Evolutionary conservation across 306 rosid genomes (phyloP), one percentile per base, ranked within the genome.

Genomic region (Alnus rubra): DNA sequence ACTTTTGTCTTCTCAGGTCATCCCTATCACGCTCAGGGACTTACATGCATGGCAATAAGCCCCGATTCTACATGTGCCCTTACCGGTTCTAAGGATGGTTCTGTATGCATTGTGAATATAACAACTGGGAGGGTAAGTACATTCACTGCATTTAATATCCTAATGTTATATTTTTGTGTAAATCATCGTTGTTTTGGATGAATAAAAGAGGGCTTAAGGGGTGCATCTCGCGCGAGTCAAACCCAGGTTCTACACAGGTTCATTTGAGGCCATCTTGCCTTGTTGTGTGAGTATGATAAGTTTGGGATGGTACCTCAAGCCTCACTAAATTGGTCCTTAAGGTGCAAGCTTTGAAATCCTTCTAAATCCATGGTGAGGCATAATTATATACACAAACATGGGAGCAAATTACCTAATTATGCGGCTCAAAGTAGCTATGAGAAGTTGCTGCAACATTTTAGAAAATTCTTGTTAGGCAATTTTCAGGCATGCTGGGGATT

Each of bases 61-160:
- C 83, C 94, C 35, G 90, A 86, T 82, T 95, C 98, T 31, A 78
- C 88, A 42, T 86, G 90, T 69, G 97, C 93, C 39, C 79, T 93
- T 69, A 84, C 98, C 75, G 98, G 98, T 84, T 90, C 98, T 58
- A 85, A 79, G 84, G 97, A 95, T 87, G 92, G 96, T 65, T 93
- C 95, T 78, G 86, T 86, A 52, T 93, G 83, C 76, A 71, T 95
- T 79, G 97, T 93, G 83, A 93, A 93, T 56, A 88, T 95, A 74
- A 53, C 87, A 35, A 88, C 92, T 0, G 99, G 98, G 82, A 91
- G 60, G 90, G 99, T 95, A 82, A n/a, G 81, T 80, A 16, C 16
- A 71, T 77, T 69, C 60, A 12, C 75, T 84, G 62, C 74, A 37
- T 69, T 65, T 63, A 51, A 39, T 72, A 81, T 76, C 82, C 67